Evolutionary conservation across 768 basidiomycete genomes (phyloP).

Genomic region (Boletus speciosus): DNA sequence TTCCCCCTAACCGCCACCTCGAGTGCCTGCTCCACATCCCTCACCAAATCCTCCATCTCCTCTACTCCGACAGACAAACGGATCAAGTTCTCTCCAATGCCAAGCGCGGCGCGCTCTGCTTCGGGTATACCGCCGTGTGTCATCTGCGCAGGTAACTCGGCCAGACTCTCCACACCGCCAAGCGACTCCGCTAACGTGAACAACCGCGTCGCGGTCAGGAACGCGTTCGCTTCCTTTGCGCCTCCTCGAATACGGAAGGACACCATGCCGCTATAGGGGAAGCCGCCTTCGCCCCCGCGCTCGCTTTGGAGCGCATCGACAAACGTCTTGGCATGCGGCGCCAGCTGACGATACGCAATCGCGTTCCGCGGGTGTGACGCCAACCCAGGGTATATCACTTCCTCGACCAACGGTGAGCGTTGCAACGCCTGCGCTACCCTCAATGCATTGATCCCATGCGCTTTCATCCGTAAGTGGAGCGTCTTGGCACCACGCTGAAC

Average conservation of each 20-base stretch:
- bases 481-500: slow-evolving; percentile 91
- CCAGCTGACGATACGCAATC: slow-evolving; percentile 59
- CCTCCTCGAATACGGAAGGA: slow-evolving; percentile 62
- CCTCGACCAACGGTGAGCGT: slow-evolving; percentile 56
- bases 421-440: slow-evolving; percentile 63
- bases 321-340: slow-evolving; percentile 68
- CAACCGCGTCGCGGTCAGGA: slow-evolving; percentile 60
- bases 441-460: slow-evolving; percentile 83
- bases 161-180: slow-evolving; percentile 90
- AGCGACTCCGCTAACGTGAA: slow-evolving; percentile 86
- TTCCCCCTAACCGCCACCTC: slow-evolving; percentile 10
- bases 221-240: slow-evolving; percentile 53
- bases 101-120: slow-evolving; percentile 61
- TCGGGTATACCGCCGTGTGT: slow-evolving; percentile 79
- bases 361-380: slow-evolving; percentile 60
- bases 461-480: slow-evolving; percentile 80
- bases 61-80: slow-evolving; percentile 87
- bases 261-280: slow-evolving; percentile 92
- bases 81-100: slow-evolving; percentile 75
- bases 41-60: slow-evolving; percentile 76
- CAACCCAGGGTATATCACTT: slow-evolving; percentile 86
- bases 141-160: slow-evolving; percentile 86
- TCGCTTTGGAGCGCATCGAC: slow-evolving; percentile 38
- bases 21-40: slow-evolving; percentile 28
- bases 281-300: slow-evolving; percentile 44